A percentile compares a stretch with the other conserved stretches of the same genome.
phyloP scores from a whole-genome alignment of 2,329 filamentous ascomycete species.

The Colletotrichum echinochloae region DNA sequence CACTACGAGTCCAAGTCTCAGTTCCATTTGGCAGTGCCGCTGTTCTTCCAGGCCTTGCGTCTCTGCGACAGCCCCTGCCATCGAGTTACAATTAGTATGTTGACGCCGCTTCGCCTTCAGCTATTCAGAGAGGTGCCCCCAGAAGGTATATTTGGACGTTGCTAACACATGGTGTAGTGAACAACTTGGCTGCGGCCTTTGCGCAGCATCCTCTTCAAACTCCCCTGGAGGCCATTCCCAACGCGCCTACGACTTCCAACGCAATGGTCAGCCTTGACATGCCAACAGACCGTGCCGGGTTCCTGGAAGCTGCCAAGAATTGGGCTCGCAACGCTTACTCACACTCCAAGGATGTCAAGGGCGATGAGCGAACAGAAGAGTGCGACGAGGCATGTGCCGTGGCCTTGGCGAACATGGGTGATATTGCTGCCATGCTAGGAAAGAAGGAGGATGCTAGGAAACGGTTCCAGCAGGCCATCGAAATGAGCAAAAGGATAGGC shows the following conservation, averaged over 20 bases:
- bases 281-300: conserved; percentile 65
- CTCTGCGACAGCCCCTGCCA: conserved; percentile 78
- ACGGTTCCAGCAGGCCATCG: conserved; percentile 76
- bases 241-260: conserved; percentile 32
- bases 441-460: conserved; percentile 72
- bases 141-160: not conserved
- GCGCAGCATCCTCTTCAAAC: conserved; percentile 71
- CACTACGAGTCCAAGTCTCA: conserved; percentile 80
- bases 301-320: conserved; percentile 76
- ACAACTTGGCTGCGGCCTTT: conserved; percentile 81
- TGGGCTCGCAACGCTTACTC: conserved; percentile 85
- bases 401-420: conserved; percentile 87
- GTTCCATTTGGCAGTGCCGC: conserved; percentile 84
- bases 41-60: conserved; percentile 87
- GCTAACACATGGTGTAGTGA: conserved; percentile 65
- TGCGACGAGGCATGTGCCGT: conserved; percentile 88
- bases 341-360: conserved; percentile 73
- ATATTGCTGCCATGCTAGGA: conserved; percentile 82
- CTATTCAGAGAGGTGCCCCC: not conserved
- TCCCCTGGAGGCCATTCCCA: conserved; percentile 32
- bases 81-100: conserved; percentile 79
- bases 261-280: conserved; percentile 43
- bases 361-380: conserved; percentile 77
- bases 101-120: conserved; percentile 17
- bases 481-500: conserved; percentile 66